Percentiles rank a stretch among this genome's conserved stretches.
Evolutionary conservation across 805 yeast species (phyloP).

Genomic region (Suhomyces pyralidae): DNA sequence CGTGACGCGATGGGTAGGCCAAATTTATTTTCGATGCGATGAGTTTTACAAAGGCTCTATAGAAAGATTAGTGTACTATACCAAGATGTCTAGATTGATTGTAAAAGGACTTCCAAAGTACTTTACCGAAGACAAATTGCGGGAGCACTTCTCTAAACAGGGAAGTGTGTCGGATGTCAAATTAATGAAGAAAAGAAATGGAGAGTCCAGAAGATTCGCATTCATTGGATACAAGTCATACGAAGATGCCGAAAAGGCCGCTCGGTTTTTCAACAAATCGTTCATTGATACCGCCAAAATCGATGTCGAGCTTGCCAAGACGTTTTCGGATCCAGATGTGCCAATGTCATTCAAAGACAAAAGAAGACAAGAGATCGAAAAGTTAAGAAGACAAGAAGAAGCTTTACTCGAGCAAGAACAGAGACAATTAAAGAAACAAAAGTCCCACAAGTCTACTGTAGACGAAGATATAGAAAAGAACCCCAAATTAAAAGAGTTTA

Average conservation of each 20-base stretch:
- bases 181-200: conserved; percentile 73
- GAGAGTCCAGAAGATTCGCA: conserved; percentile 90
- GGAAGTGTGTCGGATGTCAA: conserved; percentile 86
- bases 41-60: background rate
- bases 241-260: conserved; percentile 77
- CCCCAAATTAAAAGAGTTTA: conserved; percentile 71
- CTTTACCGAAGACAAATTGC: conserved; percentile 68
- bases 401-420: conserved; percentile 36
- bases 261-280: conserved; percentile 67
- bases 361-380: conserved; percentile 44
- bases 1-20: background rate
- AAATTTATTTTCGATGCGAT: conserved; percentile 4
- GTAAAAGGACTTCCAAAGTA: conserved; percentile 86
- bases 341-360: conserved; percentile 55
- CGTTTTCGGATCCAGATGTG: conserved; percentile 79
- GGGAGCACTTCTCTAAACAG: conserved; percentile 56
- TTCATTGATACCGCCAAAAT: conserved; percentile 81
- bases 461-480: conserved; percentile 63
- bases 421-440: conserved; percentile 38
- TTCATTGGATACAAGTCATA: conserved; percentile 80
- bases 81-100: conserved; percentile 76
- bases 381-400: conserved; percentile 41
- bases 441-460: conserved; percentile 33
- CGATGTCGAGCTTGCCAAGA: conserved; percentile 77
- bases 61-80: too few species aligned